Evolutionary conservation across 2,329 filamentous ascomycete genomes (phyloP), one percentile per base, ranked within the genome.

Genomic region (Thelonectria rubi): DNA sequence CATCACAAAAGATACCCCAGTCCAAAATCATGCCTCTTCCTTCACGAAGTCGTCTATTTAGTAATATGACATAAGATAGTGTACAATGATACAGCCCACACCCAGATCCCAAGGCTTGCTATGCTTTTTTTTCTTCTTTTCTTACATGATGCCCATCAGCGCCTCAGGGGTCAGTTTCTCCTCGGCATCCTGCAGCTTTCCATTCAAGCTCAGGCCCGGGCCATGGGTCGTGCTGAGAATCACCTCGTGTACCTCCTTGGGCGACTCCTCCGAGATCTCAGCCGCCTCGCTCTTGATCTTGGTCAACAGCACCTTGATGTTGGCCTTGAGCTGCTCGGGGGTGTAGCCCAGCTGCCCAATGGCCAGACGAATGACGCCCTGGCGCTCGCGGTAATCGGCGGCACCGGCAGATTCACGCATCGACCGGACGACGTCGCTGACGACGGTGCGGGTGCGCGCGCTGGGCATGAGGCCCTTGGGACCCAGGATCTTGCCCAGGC

Each of bases 401-500:
- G 89, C 92, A 64, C 94, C 93, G 14, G 93, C 88, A 78, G 97
- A 88, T 68, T 94, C 92, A 71, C 86, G 87, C 72, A 99, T 91
- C 34, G 88, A 85, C n/a, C 82, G 78, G 55, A 85, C 85, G 15
- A 97, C 86, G 74, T 97, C 91, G 73, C 86, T 90, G 21, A 97
- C 93, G 58, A 99, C 91, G 0, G 95, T 98, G 66, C 93, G 93
- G 64, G 88, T 88, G 83, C 97, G 97, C 62, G 86, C 80, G 75
- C 87, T 96, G 6, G 95, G 95, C 95, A 99, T 98, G 73, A 99
- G 78, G 3, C 94, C 94, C 77, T 87, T 89, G 47, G 96, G 95
- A 72, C 95, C 95, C 18, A 99, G 82, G 45, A 97, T 85, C 67
- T 90, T 86, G 65, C 91, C 94, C 65, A 99, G 77, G 1, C 86